A percentile compares a stretch with the other conserved stretches of the same genome.
phyloP scores from a whole-genome alignment of 2,329 filamentous ascomycete genomes.

The Fusarium fujikuroi region DNA sequence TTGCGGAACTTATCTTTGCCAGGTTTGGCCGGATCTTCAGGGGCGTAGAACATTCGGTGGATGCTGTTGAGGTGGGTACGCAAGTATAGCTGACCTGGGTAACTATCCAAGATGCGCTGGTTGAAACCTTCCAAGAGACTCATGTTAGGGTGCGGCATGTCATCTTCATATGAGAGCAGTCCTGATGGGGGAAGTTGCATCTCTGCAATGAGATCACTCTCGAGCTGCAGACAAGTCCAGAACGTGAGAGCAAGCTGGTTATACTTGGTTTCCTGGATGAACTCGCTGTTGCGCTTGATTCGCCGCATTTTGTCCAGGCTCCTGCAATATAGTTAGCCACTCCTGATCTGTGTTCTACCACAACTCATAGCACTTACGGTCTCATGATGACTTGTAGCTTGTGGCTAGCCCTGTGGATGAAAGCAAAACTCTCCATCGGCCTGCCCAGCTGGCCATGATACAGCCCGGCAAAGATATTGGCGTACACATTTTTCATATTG shows the following conservation, averaged over 20 bases:
- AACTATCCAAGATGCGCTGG: constrained; percentile 65
- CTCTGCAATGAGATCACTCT: constrained; percentile 95
- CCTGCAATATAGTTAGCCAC: constrained; percentile 46
- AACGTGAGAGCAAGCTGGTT: constrained; percentile 81
- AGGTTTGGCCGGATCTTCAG: constrained; percentile 50
- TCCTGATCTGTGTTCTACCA: neutral
- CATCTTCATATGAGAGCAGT: constrained; percentile 69
- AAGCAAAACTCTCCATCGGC: constrained; percentile 83
- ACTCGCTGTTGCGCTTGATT: constrained; percentile 50
- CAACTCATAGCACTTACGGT: constrained; percentile 62
- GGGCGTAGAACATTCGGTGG: constrained; percentile 66
- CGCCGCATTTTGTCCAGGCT: constrained; percentile 61
- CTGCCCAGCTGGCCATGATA: constrained; percentile 90
- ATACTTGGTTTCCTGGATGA: constrained; percentile 56
- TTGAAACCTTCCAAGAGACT: constrained; percentile 56
- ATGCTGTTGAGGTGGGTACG: constrained; percentile 73
- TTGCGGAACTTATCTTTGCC: constrained; percentile 56
- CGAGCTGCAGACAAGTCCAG: constrained; percentile 93
- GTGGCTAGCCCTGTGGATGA: constrained; percentile 66
- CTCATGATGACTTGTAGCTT: constrained; percentile 78
- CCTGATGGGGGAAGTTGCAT: constrained; percentile 72
- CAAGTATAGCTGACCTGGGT: constrained; percentile 71
- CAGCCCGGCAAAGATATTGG: constrained; percentile 83
- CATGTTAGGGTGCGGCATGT: constrained; percentile 74
- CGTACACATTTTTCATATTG: constrained; percentile 85